Conservation (phyloP, 192 early-diverging fungal species). For the Coemansia sp. region DNA sequence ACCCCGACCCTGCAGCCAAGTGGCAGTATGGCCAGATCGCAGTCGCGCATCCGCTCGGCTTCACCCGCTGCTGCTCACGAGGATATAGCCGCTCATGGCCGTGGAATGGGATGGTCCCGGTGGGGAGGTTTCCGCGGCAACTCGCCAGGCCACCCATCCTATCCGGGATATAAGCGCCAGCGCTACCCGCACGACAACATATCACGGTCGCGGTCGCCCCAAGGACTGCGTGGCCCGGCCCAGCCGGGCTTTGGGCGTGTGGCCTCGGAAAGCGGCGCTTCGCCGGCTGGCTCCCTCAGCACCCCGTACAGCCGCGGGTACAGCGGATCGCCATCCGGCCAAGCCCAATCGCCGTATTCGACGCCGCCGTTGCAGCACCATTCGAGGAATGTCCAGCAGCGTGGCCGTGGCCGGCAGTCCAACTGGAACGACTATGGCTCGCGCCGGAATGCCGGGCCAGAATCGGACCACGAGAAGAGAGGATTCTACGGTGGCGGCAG, state of each 20-base stretch:
- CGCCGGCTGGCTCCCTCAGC: no score
- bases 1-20: background rate
- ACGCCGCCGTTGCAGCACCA: no score
- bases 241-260: background rate
- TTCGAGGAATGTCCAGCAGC: no score
- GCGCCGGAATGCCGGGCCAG: no score
- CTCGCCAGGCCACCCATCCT: constrained; percentile 12
- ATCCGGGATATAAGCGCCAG: constrained; percentile 3
- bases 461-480: no score
- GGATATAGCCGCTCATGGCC: background rate
- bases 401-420: no score
- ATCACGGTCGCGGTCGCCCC: constrained; percentile 35
- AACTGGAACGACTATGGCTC: no score
- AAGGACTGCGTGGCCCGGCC: background rate
- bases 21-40: background rate
- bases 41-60: constrained; percentile 14
- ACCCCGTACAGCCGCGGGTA: no score
- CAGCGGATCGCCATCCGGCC: no score
- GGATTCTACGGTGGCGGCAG: no score
- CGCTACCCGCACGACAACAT: background rate
- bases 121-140: constrained; percentile 9
- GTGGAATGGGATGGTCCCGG: background rate
- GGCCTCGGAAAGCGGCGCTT: background rate
- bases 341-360: no score
- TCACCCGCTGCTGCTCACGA: constrained; percentile 2